These are phyloP conservation scores for Corymbia maculata DNA, from an alignment of 345 rosid genomes.

Conservation along the genomic window DNA sequence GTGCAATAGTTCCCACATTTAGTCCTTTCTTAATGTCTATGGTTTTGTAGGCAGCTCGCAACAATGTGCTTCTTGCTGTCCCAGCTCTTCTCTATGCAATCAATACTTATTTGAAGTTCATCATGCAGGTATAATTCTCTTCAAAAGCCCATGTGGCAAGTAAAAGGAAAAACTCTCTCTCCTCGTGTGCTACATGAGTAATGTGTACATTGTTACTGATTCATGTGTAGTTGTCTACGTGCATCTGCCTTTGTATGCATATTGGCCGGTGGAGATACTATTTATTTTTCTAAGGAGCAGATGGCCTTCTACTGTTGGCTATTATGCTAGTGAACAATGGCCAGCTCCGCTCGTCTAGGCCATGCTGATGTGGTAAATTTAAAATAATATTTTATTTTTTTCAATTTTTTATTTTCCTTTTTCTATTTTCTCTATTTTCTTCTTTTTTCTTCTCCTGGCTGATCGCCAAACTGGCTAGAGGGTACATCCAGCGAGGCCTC, in stretches of 20 bases:
- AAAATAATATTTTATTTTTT: too few relatives aligned
- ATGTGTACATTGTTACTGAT: not conserved
- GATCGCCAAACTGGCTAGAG: too few relatives aligned
- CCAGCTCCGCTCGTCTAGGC: too few relatives aligned
- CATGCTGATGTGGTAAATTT: too few relatives aligned
- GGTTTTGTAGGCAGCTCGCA: constrained; percentile 67
- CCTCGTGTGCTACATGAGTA: not conserved
- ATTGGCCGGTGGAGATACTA: not conserved
- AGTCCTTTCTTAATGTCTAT: not conserved
- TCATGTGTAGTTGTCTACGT: not conserved
- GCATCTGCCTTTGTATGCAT: not conserved
- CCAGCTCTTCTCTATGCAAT: constrained; percentile 89
- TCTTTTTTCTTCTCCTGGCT: too few relatives aligned
- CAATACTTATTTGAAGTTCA: constrained; percentile 91
- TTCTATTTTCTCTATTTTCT: too few relatives aligned
- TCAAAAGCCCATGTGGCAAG: not conserved
- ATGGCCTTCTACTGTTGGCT: not conserved
- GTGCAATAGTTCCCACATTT: not conserved
- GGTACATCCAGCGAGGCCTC: too few relatives aligned
- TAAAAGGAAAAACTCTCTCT: not conserved
- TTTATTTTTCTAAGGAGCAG: not conserved
- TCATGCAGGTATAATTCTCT: constrained; percentile 70
- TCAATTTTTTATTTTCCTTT: too few relatives aligned
- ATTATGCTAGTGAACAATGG: too few relatives aligned
- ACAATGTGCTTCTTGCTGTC: constrained; percentile 87